Conservation (phyloP, 2,329 filamentous ascomycete genomes). For the Aspergillus clavatus region DNA sequence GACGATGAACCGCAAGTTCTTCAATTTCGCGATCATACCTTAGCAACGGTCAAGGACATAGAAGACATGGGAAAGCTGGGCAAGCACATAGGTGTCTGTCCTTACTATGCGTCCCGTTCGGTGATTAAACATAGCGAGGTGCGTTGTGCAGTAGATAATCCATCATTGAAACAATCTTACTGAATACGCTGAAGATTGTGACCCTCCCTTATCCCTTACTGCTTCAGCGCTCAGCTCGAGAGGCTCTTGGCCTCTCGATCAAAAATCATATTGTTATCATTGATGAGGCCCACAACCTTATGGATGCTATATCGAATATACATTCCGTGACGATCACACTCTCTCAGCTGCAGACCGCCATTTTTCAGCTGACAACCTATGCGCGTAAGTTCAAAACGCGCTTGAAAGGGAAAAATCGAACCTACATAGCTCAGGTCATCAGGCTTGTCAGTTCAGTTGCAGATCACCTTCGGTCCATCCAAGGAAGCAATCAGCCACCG, state of each 20-base stretch:
- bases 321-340: conserved; percentile 74
- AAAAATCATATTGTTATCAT: conserved; percentile 90
- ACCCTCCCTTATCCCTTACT: conserved; percentile 89
- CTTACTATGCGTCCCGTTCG: conserved; percentile 90
- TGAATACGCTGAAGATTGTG: conserved; percentile 55
- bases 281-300: conserved; percentile 95
- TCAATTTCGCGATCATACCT: conserved; percentile 76
- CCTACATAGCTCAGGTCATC: conserved; percentile 84
- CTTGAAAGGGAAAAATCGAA: conserved; percentile 83
- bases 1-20: conserved; percentile 67
- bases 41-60: conserved; percentile 86
- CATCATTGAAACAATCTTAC: conserved; percentile 2
- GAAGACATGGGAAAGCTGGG: conserved; percentile 81
- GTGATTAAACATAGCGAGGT: conserved; percentile 76
- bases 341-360: conserved; percentile 65
- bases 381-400: conserved; percentile 82
- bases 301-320: conserved; percentile 87
- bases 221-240: conserved; percentile 78
- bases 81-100: conserved; percentile 74
- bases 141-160: conserved; percentile 13
- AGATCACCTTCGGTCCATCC: conserved; percentile 59
- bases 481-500: conserved; percentile 35
- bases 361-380: conserved; percentile 73
- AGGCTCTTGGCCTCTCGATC: conserved; percentile 79
- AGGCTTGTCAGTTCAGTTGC: conserved; percentile 75